Evolutionary conservation across 805 yeast species (phyloP), one percentile per base, ranked within the genome.

Genomic region (Zygotorulaspora sp.): DNA sequence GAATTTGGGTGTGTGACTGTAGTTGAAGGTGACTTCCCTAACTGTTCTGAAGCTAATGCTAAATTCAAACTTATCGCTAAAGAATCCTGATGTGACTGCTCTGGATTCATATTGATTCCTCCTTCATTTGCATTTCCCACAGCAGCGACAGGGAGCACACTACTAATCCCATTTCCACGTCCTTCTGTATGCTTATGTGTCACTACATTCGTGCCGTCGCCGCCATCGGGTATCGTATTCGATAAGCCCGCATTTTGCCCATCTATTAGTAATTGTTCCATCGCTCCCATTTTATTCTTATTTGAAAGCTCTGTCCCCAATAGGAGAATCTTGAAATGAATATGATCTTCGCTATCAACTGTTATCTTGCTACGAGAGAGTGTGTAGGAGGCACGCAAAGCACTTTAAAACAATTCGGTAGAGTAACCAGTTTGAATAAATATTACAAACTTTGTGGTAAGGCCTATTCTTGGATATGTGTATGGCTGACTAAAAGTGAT

Each of bases 1-100:
- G 7, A 12, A 13, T 26, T 28, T 5, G 12, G 12, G 5, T 32
- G 28, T 21, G 16, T 36, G 3, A 11, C 31, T 5, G 29, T 15
- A 24, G 35, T n/a, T 11, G 18, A 24, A 11, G 32, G 13, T 13
- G 23, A 28, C 23, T 36, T 41, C 5, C 35, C 20, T 13, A 38
- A 29, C 7, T 36, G 33, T 11, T 38, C 43, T 18, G 43, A 34
- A 6, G 32, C 46, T 23, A 43, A 24, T 6, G 41, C 40, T 9
- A 43, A 29, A 16, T 38, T 36, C 30, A 43, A 26, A 24, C 36
- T 37, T 5, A 43, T 30, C 8, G 46, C 38, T 18, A 43, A 23
- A 26, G 46, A 36, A 20, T 34, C 42, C 7, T 25, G 36, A 10
- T 36, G 28, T 10, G 30, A 21, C 5, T 33, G 24, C 8, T 9